Percentiles rank a stretch among this genome's conserved stretches.
phyloP scores from a whole-genome alignment of 805 yeast genomes.

The Pichia exigua region DNA sequence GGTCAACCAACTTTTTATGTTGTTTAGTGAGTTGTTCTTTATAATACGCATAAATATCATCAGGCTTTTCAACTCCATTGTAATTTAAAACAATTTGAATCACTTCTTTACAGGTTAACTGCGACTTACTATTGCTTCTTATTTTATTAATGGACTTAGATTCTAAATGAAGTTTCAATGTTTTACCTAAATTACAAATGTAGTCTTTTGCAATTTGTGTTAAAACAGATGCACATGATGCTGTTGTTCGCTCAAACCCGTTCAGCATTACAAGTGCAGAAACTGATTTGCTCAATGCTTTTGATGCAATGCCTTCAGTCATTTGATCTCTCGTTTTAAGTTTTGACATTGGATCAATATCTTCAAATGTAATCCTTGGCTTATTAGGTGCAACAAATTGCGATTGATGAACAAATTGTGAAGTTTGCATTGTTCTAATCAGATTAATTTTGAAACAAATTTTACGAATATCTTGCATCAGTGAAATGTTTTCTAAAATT shows the following conservation, averaged over 20 bases:
- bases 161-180: conserved; percentile 66
- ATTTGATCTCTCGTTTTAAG: conserved; percentile 59
- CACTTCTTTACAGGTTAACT: conserved; percentile 33
- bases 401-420: conserved; percentile 63
- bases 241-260: conserved; percentile 83
- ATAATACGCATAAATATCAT: conserved; percentile 63
- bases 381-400: conserved; percentile 66
- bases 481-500: conserved; percentile 56
- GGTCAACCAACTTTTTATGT: conserved; percentile 58
- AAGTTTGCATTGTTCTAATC: conserved; percentile 85
- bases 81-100: conserved; percentile 63
- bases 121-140: conserved; percentile 19
- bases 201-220: conserved; percentile 81
- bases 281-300: conserved; percentile 59
- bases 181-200: conserved; percentile 62
- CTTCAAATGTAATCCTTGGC: conserved; percentile 49
- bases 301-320: conserved; percentile 53
- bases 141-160: conserved; percentile 42
- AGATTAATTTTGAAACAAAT: conserved; percentile 82
- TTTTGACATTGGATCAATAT: conserved; percentile 77
- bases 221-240: conserved; percentile 66
- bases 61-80: conserved; percentile 79
- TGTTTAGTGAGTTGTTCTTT: conserved; percentile 67
- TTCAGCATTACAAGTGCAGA: conserved; percentile 81
- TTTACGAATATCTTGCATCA: conserved; percentile 83